phyloP scores from a whole-genome alignment of 202 grass and related monocot genomes.

The Elaeis oleifera region DNA sequence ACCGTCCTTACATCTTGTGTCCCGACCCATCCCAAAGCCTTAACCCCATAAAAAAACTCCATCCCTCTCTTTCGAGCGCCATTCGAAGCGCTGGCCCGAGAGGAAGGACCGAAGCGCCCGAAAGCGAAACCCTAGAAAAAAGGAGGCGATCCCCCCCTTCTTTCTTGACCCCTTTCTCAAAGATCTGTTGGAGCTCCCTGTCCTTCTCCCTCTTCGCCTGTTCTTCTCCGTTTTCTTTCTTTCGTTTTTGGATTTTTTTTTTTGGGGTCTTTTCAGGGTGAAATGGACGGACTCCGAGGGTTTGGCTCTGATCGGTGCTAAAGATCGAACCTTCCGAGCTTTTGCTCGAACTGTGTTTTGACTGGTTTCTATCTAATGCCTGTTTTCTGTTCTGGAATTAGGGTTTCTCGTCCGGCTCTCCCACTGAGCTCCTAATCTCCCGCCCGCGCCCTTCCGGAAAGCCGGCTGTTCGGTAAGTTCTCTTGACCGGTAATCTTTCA shows the following conservation, averaged over 20 bases:
- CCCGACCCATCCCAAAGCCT: too few relatives aligned
- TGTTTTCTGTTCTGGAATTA: conserved; percentile 21
- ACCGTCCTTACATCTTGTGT: too few relatives aligned
- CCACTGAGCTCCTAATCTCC: conserved; percentile 4
- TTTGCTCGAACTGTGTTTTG: not conserved
- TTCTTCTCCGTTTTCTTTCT: not conserved
- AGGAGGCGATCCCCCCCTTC: not conserved
- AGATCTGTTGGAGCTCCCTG: not conserved
- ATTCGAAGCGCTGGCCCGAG: too few relatives aligned
- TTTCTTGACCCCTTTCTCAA: not conserved
- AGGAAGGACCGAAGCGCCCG: too few relatives aligned
- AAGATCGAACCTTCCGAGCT: not conserved
- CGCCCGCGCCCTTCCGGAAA: not conserved
- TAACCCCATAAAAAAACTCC: too few relatives aligned
- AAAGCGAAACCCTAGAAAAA: too few relatives aligned
- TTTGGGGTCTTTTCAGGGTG: not conserved
- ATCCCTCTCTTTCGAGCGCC: too few relatives aligned
- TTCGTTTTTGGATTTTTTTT: not conserved
- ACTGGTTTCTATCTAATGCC: not conserved
- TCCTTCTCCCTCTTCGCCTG: not conserved
- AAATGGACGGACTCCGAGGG: not conserved
- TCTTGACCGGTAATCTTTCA: not conserved
- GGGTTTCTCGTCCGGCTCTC: conserved; percentile 13
- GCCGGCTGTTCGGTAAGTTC: conserved; percentile 3
- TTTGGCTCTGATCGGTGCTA: not conserved